Percentiles rank a stretch among this genome's conserved stretches.
Evolutionary conservation across 2,329 filamentous ascomycete species (phyloP).

Genomic region (Ceratocystis huliohia): DNA sequence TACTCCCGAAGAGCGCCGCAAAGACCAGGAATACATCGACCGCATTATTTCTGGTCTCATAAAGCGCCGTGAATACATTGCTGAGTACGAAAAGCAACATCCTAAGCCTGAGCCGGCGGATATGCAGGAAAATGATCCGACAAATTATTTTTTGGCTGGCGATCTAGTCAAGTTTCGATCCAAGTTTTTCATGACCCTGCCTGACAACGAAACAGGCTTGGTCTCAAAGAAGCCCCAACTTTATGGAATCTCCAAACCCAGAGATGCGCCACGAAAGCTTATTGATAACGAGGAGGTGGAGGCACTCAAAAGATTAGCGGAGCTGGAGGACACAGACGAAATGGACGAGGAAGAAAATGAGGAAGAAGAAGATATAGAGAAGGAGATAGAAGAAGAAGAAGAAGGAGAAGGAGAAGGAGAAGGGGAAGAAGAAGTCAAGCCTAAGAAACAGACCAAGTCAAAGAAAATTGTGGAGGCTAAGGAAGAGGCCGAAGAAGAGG

Average conservation of each 20-base stretch:
- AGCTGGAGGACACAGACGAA: neutral
- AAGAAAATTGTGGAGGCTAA: neutral
- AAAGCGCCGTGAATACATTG: neutral
- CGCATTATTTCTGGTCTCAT: conserved; percentile 4
- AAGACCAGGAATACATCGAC: conserved; percentile 10
- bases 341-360: neutral
- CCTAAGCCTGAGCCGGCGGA: neutral
- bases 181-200: conserved; percentile 14
- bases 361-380: neutral
- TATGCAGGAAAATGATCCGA: conserved; percentile 1
- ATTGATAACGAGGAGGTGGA: neutral
- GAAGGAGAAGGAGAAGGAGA: neutral
- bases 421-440: neutral
- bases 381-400: neutral
- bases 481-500: neutral
- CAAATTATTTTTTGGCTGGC: conserved; percentile 8
- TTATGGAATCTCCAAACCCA: conserved; percentile 9
- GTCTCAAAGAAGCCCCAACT: conserved; percentile 1
- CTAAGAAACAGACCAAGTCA: neutral
- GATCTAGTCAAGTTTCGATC: conserved; percentile 9
- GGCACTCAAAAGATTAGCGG: neutral
- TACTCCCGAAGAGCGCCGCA: conserved; percentile 3
- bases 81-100: conserved; percentile 2
- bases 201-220: conserved; percentile 18
- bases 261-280: neutral